A percentile compares a stretch with the other conserved stretches of the same genome.
Conservation (phyloP, 148 eudicot species). For the Nepenthes gracilis region DNA sequence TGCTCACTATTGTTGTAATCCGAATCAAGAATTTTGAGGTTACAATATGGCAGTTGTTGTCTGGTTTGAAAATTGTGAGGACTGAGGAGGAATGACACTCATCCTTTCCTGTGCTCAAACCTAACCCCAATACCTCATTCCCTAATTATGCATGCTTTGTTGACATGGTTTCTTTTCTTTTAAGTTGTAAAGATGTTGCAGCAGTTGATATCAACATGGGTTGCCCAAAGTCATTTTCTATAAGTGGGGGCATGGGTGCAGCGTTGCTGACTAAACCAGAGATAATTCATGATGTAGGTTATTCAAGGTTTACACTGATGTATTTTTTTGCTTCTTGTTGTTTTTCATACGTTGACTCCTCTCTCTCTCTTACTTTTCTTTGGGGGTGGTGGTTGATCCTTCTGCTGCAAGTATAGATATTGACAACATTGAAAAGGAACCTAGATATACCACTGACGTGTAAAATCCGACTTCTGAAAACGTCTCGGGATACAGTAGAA, state of each 20-base stretch:
- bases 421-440: constrained; percentile 74
- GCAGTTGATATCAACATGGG: constrained; percentile 95
- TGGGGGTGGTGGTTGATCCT: not conserved
- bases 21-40: too few species aligned
- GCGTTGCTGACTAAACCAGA: constrained; percentile 77
- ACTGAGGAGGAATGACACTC: too few species aligned
- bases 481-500: constrained; percentile 60
- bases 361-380: not conserved
- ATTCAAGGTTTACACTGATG: not conserved
- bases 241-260: constrained; percentile 97
- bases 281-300: constrained; percentile 74
- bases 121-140: not conserved
- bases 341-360: not conserved
- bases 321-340: not conserved
- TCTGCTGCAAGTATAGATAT: constrained; percentile 32
- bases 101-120: not conserved
- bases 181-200: constrained; percentile 81
- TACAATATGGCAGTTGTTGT: too few species aligned
- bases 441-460: constrained; percentile 68
- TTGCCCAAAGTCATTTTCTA: constrained; percentile 81
- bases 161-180: constrained; percentile 8
- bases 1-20: too few species aligned
- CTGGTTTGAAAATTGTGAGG: too few species aligned
- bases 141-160: not conserved
- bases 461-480: constrained; percentile 63